These are phyloP conservation scores for Syzygium malaccense DNA, from an alignment of 441 rosid species.

Conservation along the genomic window DNA sequence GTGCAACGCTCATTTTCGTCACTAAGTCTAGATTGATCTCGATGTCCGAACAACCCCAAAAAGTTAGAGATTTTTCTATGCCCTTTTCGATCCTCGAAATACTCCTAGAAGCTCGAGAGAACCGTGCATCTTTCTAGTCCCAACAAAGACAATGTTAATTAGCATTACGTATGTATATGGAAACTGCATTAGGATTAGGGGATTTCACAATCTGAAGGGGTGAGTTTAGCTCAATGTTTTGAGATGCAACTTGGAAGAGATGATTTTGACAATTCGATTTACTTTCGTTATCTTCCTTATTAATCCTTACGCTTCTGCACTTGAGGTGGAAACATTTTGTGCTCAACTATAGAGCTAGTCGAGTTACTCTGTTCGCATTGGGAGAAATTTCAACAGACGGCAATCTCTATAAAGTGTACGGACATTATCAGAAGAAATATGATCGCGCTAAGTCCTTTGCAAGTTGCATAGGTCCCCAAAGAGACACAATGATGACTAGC, in stretches of 20 bases:
- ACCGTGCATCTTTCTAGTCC: not conserved
- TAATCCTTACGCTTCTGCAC: not conserved
- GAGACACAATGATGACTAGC: not conserved
- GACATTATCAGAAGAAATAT: not conserved
- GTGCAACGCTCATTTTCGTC: not conserved
- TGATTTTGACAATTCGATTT: not conserved
- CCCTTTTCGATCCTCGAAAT: not conserved
- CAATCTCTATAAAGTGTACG: not conserved
- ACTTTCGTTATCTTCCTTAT: not conserved
- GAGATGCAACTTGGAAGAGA: not conserved
- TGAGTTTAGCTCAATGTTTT: not conserved
- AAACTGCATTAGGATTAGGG: not conserved
- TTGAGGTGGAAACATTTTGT: not conserved
- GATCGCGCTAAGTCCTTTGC: not conserved
- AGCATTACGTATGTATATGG: not conserved
- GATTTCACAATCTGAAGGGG: not conserved
- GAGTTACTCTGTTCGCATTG: not conserved
- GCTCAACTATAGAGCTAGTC: not conserved
- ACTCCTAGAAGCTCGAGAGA: not conserved
- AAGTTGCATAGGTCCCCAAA: not conserved
- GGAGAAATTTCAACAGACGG: not conserved
- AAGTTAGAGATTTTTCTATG: not conserved
- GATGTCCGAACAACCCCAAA: not conserved
- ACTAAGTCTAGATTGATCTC: not conserved
- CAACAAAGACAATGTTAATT: not conserved